phyloP scores from a whole-genome alignment of 1,139 yeast species.

The Suhomyces anneliseae region DNA sequence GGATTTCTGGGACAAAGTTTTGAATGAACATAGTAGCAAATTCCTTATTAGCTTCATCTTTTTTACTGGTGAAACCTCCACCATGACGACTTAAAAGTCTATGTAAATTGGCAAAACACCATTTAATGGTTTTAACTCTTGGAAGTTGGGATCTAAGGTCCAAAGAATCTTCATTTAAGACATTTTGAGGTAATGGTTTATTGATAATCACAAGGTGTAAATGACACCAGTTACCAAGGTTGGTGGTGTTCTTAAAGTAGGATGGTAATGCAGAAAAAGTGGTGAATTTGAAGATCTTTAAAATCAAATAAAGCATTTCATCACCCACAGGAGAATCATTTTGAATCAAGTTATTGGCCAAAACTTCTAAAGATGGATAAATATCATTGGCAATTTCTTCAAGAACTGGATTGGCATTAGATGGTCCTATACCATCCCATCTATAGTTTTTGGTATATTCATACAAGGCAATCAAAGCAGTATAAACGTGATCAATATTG shows the following conservation, averaged over 20 bases:
- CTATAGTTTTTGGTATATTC: constrained; percentile 60
- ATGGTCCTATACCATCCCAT: constrained; percentile 50
- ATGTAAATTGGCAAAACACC: constrained; percentile 72
- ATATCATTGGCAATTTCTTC: constrained; percentile 48
- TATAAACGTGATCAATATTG: constrained; percentile 52
- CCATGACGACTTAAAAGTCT: constrained; percentile 59
- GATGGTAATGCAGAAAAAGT: constrained; percentile 58
- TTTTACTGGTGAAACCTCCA: constrained; percentile 45
- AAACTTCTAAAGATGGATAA: constrained; percentile 57
- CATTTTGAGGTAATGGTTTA: constrained; percentile 40
- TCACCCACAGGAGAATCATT: constrained; percentile 38
- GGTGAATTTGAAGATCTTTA: constrained; percentile 65
- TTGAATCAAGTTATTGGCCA: constrained; percentile 42
- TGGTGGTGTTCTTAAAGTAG: constrained; percentile 51
- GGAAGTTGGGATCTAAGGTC: constrained; percentile 42
- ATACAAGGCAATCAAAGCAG: constrained; percentile 57
- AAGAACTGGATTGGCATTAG: constrained; percentile 44
- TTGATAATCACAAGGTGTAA: constrained; percentile 54
- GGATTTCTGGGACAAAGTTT: constrained; percentile 60
- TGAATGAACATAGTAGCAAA: constrained; percentile 49
- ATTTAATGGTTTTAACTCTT: constrained; percentile 62
- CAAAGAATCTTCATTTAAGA: constrained; percentile 36
- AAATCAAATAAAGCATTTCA: constrained; percentile 58
- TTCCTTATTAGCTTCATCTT: constrained; percentile 33
- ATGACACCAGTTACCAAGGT: constrained; percentile 65